These are phyloP conservation scores for Pseudodiploospora longispora DNA, from an alignment of 2,329 filamentous ascomycete genomes.

Conservation along the genomic window DNA sequence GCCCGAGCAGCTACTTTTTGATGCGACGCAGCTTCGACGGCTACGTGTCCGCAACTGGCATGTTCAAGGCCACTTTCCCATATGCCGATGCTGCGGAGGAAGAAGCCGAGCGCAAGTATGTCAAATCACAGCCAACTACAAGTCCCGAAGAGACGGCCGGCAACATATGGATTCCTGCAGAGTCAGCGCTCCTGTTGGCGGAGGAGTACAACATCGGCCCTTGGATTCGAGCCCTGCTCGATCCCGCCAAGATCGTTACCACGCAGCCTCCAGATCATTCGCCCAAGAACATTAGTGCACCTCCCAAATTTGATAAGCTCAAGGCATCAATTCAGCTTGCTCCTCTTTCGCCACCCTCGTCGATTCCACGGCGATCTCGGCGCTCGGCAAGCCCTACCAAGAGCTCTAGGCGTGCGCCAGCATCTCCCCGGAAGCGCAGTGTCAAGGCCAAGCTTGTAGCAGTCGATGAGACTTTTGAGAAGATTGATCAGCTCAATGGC, in stretches of 20 bases:
- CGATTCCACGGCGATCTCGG: slow-evolving; percentile 41
- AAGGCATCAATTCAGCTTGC: slow-evolving; percentile 34
- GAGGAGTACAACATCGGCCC: slow-evolving; percentile 77
- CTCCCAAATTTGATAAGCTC: slow-evolving; percentile 66
- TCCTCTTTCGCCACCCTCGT: slow-evolving; percentile 40
- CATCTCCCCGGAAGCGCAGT: slow-evolving; percentile 48
- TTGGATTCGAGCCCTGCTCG: slow-evolving; percentile 90
- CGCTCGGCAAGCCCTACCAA: slow-evolving; percentile 53
- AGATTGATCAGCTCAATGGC: slow-evolving; percentile 21
- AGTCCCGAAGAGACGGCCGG: slow-evolving; percentile 90
- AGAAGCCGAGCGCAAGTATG: slow-evolving; percentile 67
- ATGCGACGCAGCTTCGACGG: slow-evolving; percentile 87
- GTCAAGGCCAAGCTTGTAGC: slow-evolving; percentile 35
- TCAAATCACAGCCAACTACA: slow-evolving; percentile 74
- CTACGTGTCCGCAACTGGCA: slow-evolving; percentile 77
- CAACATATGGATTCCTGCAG: slow-evolving; percentile 90
- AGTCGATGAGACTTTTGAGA: slow-evolving; percentile 22
- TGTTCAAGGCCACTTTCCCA: slow-evolving; percentile 87
- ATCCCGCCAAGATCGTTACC: slow-evolving; percentile 67
- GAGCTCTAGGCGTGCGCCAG: slow-evolving; percentile 34
- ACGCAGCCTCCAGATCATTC: slow-evolving; percentile 56
- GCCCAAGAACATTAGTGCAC: slow-evolving; percentile 68
- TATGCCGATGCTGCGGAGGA: slow-evolving; percentile 67
- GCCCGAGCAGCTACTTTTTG: slow-evolving; percentile 89
- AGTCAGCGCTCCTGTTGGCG: slow-evolving; percentile 71